These are phyloP conservation scores for Leccinum arenicola DNA, from an alignment of 768 basidiomycete species.

Conservation along the genomic window DNA sequence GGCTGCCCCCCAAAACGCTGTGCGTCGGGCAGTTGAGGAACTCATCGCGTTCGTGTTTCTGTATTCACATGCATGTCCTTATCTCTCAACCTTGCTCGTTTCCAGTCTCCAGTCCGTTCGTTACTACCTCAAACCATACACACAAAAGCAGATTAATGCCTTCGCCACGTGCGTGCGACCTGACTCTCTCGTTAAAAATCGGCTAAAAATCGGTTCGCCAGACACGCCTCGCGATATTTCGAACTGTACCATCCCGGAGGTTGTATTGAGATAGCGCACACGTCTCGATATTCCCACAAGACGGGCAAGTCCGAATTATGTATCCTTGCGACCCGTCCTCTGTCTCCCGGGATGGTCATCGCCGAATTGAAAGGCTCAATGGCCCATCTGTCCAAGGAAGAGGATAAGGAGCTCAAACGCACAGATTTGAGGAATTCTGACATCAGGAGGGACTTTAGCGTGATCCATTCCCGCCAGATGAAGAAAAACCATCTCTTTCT, in stretches of 20 bases:
- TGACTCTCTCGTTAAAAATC: conserved; percentile 25
- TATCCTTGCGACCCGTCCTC: conserved; percentile 74
- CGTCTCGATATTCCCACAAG: conserved; percentile 80
- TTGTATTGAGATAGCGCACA: conserved; percentile 85
- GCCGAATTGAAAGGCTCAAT: conserved; percentile 89
- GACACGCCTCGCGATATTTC: conserved; percentile 86
- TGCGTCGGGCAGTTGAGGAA: conserved; percentile 74
- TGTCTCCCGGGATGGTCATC: conserved; percentile 68
- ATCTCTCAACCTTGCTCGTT: conserved; percentile 16
- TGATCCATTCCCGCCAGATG: conserved; percentile 88
- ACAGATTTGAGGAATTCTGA: conserved; percentile 68
- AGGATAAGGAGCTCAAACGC: conserved; percentile 82
- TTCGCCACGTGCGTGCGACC: conserved; percentile 78
- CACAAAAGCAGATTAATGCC: conserved; percentile 84
- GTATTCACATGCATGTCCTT: conserved; percentile 10
- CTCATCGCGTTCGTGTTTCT: conserved; percentile 62
- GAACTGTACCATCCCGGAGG: conserved; percentile 83
- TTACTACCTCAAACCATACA: conserved; percentile 72
- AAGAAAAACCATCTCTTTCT: conserved; percentile 91
- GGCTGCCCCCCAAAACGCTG: conserved; percentile 51
- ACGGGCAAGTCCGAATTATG: conserved; percentile 90
- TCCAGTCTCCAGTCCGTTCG: conserved; percentile 69
- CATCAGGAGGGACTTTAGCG: conserved; percentile 85
- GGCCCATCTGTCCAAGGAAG: conserved; percentile 83
- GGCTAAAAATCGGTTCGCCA: conserved; percentile 35